phyloP scores from a whole-genome alignment of 2,329 filamentous ascomycete genomes.

The Fusarium pseudonygamai region DNA sequence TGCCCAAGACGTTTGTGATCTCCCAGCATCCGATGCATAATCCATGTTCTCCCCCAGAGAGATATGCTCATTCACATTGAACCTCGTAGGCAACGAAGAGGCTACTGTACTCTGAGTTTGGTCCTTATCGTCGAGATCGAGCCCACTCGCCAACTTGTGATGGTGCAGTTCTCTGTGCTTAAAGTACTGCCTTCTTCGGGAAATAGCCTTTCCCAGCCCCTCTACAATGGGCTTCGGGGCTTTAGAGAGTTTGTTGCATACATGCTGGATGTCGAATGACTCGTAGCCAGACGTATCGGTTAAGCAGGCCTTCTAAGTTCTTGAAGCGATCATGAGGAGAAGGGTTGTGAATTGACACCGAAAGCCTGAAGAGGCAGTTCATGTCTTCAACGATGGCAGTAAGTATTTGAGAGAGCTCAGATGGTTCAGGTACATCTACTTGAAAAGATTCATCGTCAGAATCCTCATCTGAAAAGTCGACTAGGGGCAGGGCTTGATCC shows the following conservation, averaged over 20 bases:
- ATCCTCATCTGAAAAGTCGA: rapidly evolving
- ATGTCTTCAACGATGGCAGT: not conserved
- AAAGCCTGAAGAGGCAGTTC: not conserved
- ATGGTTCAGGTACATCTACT: no score
- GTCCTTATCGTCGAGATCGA: rapidly evolving
- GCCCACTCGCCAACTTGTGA: not conserved
- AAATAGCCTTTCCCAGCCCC: not conserved
- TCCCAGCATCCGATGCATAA: not conserved
- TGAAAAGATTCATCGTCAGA: not conserved
- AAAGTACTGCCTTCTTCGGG: conserved; percentile 9
- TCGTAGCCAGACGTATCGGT: not conserved
- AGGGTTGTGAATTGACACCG: conserved; percentile 1
- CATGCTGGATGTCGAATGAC: conserved; percentile 3
- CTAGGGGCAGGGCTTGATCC: not conserved
- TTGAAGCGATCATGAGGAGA: conserved; percentile 14
- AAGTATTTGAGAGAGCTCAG: not conserved
- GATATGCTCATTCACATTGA: rapidly evolving
- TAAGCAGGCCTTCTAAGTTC: rapidly evolving
- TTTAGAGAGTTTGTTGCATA: rapidly evolving
- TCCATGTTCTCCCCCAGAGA: rapidly evolving
- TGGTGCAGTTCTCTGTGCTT: conserved; percentile 13
- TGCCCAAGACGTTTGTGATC: not conserved
- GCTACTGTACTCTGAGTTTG: not conserved
- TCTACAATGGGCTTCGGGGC: rapidly evolving
- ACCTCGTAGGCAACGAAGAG: not conserved